phyloP scores from a whole-genome alignment of 169 alveolate species.

The Plasmodium sp. region DNA sequence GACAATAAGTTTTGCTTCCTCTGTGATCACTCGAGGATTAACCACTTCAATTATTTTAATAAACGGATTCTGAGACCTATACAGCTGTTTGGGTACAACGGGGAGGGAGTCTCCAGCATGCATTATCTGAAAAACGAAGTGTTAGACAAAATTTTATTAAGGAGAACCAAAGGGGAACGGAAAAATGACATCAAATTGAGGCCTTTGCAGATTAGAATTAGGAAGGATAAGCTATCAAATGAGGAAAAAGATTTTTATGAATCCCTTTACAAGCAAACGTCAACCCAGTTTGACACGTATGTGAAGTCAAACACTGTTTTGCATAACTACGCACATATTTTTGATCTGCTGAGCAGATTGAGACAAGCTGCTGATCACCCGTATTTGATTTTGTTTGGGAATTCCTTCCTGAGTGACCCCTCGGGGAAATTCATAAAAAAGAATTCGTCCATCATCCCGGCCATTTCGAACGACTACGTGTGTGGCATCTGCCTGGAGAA shows the following conservation, averaged over 20 bases:
- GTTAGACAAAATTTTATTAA: slow-evolving; percentile 77
- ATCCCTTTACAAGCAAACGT: slow-evolving; percentile 88
- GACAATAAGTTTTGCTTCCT: slow-evolving; percentile 85
- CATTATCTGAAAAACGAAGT: slow-evolving; percentile 78
- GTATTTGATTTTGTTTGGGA: slow-evolving; percentile 89
- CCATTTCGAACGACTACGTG: slow-evolving; percentile 74
- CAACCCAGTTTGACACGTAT: slow-evolving; percentile 83
- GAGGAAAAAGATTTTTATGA: slow-evolving; percentile 90
- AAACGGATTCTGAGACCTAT: slow-evolving; percentile 89
- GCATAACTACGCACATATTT: slow-evolving; percentile 93
- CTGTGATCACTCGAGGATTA: slow-evolving; percentile 88
- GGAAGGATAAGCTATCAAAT: slow-evolving; percentile 85
- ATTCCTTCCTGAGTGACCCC: slow-evolving; percentile 79
- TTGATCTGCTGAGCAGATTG: slow-evolving; percentile 89
- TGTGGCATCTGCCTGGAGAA: slow-evolving; percentile 86
- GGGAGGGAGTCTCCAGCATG: slow-evolving; percentile 87
- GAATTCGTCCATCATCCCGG: slow-evolving; percentile 73
- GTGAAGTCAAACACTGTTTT: slow-evolving; percentile 88
- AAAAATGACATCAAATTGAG: slow-evolving; percentile 89
- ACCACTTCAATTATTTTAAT: slow-evolving; percentile 89
- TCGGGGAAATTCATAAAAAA: slow-evolving; percentile 73
- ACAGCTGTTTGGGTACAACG: slow-evolving; percentile 84
- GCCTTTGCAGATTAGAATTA: slow-evolving; percentile 84
- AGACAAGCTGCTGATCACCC: slow-evolving; percentile 95
- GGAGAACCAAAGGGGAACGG: slow-evolving; percentile 91